Conservation (phyloP, 2,329 filamentous ascomycete genomes). For the Atkinsonella texensis region DNA sequence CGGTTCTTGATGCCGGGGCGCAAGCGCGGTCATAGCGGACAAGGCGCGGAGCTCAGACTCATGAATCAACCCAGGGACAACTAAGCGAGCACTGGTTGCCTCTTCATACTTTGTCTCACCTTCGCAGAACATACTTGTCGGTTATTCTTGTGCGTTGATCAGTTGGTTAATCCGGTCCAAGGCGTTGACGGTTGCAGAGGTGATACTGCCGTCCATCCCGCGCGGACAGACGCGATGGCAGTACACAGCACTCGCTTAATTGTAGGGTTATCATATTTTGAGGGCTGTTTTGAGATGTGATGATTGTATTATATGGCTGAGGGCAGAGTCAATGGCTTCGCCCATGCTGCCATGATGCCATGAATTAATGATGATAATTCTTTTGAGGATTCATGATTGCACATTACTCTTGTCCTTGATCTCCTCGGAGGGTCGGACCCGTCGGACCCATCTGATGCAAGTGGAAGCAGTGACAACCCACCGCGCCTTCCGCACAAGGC, state of each 20-base stretch:
- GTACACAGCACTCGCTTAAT: neutral
- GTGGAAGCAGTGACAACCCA: neutral
- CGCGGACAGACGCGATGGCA: neutral
- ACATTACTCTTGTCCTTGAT: no score
- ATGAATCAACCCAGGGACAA: conserved; percentile 35
- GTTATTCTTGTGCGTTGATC: neutral
- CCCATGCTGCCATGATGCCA: neutral
- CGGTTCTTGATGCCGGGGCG: conserved; percentile 58
- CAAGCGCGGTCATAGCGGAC: conserved; percentile 54
- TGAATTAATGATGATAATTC: conserved; percentile 4
- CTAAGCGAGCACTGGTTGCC: conserved; percentile 7
- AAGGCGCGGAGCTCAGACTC: conserved; percentile 57
- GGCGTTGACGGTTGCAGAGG: neutral
- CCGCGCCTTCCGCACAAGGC: neutral
- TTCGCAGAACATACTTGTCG: neutral
- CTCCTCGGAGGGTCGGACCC: no score
- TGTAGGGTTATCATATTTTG: neutral
- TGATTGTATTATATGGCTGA: neutral
- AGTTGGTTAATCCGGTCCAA: neutral
- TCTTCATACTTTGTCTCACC: neutral
- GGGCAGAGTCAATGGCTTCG: neutral
- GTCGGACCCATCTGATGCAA: neutral
- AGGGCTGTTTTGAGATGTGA: neutral
- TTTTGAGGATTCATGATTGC: neutral
- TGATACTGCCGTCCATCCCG: neutral